Base-by-base conservation (phyloP, 768 basidiomycete genomes). In the Coprinopsis cinerea region DNA sequence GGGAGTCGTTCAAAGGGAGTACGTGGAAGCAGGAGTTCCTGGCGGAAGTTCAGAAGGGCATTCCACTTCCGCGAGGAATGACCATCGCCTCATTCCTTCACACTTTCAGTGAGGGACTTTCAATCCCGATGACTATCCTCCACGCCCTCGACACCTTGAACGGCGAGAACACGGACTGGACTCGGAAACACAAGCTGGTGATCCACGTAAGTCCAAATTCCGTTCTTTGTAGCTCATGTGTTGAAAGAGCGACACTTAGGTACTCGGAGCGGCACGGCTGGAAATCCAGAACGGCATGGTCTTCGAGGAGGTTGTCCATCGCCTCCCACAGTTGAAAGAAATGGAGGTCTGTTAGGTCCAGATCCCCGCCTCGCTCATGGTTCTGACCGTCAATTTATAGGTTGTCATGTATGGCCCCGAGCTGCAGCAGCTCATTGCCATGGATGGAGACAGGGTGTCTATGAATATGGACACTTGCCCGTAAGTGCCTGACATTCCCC, bases 251-350 rank as follows among this genome's bases (percentile, higher is more conserved):
- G n/a, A n/a, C n/a, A n/a, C n/a, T 9, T 24, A 68, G 66, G 48
- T 68, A 1, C 46, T 68, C 6, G 67, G 67, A 0, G 60, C 66
- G 6, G 50, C 54, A 17, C 28, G 60, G 11, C 52, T 53, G 13
- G 66, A 68, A 36, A 24, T 63, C 13, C 17, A 43, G 27, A 36
- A 54, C 41, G 53, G 53, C 2, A 36, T 51, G 15, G 45, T 60
- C 0, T 68, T 70, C 47, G 68, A 70, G 48, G 67, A 68, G 44
- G 63, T 68, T n/a, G 43, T 70, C 6, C 67, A 70, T 48, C 60
- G 67, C 25, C 52, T 66, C 15, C 68, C 67, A 3, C 47, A 51
- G 26, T 59, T 68, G 9, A 61, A 66, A 24, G 55, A 42, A 0
- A 51, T 70, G 23, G 60, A 61, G 54, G 68, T 66, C 52, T 22